Evolutionary conservation across 306 rosid species (phyloP).

Genomic region (Vicia faba): DNA sequence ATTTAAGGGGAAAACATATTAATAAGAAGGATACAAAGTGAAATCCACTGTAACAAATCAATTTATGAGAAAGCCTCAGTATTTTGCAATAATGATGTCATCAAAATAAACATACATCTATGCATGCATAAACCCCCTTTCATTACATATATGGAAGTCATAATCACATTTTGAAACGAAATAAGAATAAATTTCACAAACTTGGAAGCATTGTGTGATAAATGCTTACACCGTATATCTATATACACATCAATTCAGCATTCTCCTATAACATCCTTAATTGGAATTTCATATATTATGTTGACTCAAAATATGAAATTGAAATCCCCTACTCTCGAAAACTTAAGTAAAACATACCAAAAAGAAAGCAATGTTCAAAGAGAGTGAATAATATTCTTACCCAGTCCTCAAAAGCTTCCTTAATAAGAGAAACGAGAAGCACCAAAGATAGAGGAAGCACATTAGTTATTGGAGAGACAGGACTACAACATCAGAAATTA

Average conservation of each 20-base stretch:
- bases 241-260: conserved; percentile 13
- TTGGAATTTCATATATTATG: conserved; percentile 18
- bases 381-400: conserved; percentile 53
- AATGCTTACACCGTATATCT: conserved; percentile 16
- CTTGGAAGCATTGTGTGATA: conserved; percentile 17
- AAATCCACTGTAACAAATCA: conserved; percentile 23
- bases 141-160: conserved; percentile 16
- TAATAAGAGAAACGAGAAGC: conserved; percentile 78
- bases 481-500: conserved; percentile 73
- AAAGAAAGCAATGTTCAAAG: conserved; percentile 28
- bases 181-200: conserved; percentile 17
- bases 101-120: neutral
- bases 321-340: conserved; percentile 8
- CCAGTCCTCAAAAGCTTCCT: conserved; percentile 98
- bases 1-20: conserved; percentile 33
- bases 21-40: conserved; percentile 13
- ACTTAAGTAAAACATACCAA: neutral
- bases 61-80: conserved; percentile 6
- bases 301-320: conserved; percentile 11
- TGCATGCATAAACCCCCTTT: neutral
- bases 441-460: conserved; percentile 92
- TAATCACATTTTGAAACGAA: conserved; percentile 26
- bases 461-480: conserved; percentile 89
- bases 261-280: conserved; percentile 25
- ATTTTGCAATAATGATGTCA: conserved; percentile 22